phyloP scores from a whole-genome alignment of 129 eudicot species.

The Rutidosis leptorrhynchoides region DNA sequence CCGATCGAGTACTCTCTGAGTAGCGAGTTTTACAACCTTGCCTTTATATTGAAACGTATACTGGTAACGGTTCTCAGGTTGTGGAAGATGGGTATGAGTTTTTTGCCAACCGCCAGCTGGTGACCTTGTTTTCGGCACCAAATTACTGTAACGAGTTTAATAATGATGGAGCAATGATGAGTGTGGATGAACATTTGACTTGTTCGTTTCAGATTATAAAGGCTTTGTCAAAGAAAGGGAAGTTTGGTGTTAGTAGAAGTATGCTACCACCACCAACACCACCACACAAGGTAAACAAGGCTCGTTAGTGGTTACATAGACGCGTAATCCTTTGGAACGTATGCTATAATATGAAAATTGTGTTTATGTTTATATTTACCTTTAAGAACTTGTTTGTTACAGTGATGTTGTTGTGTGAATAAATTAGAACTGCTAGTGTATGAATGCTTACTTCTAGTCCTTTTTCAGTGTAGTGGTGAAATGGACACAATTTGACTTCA shows the following conservation, averaged over 20 bases:
- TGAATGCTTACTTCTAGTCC: background rate
- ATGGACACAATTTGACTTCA: background rate
- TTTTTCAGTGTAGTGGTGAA: background rate
- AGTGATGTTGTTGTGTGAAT: background rate
- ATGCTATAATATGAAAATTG: background rate
- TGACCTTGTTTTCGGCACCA: conserved; percentile 51
- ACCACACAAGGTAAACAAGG: conserved; percentile 32
- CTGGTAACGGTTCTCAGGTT: conserved; percentile 24
- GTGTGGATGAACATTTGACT: conserved; percentile 41
- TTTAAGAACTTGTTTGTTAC: background rate
- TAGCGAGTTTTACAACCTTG: no score
- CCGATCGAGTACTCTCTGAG: no score
- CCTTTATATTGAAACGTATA: background rate
- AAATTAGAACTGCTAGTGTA: background rate
- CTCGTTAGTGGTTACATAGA: conserved; percentile 1
- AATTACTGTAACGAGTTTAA: conserved; percentile 55
- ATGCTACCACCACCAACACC: conserved; percentile 49
- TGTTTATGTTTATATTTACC: conserved; percentile 8
- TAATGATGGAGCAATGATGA: conserved; percentile 56
- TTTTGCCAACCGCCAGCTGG: conserved; percentile 49
- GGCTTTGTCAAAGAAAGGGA: conserved; percentile 43
- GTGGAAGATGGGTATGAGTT: conserved; percentile 61
- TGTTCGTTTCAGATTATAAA: conserved; percentile 46
- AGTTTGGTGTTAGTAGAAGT: conserved; percentile 33
- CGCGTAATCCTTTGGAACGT: background rate